These are phyloP conservation scores for Penicillium ochrochloron DNA, from an alignment of 495 filamentous ascomycete genomes.

Conservation along the genomic window DNA sequence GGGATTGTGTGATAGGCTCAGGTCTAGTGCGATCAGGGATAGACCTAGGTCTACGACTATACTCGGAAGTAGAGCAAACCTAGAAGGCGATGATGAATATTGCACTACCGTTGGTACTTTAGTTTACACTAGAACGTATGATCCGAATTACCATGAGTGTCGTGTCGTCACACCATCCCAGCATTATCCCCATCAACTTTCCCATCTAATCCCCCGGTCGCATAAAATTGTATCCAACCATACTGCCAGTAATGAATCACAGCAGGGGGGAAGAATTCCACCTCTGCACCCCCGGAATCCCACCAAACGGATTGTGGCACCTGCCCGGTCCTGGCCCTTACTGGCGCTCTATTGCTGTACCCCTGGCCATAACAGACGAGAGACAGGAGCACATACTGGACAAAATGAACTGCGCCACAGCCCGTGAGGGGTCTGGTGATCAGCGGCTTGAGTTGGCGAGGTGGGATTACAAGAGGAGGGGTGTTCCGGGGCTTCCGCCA, in stretches of 20 bases:
- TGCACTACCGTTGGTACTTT: not conserved
- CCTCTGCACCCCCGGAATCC: conserved; percentile 3
- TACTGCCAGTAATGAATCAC: not conserved
- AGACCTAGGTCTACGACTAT: not conserved
- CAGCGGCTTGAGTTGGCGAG: not conserved
- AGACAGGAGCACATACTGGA: not conserved
- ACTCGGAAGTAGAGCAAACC: not conserved
- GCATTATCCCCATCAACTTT: not conserved
- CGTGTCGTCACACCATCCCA: not conserved
- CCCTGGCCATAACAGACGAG: conserved; percentile 1
- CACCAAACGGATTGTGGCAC: conserved; percentile 17
- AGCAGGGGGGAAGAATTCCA: conserved; percentile 13
- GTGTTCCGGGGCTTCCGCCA: conserved; percentile 5
- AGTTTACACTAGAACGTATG: not conserved
- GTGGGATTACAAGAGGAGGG: not conserved
- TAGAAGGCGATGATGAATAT: not conserved
- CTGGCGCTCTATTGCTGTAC: not conserved
- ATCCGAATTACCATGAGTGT: not conserved
- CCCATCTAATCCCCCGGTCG: not conserved
- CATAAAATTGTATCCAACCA: not conserved
- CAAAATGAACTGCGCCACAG: not conserved
- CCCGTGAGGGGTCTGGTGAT: not conserved
- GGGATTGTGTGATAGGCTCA: not conserved
- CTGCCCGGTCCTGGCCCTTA: conserved; percentile 17
- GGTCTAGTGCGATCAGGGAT: not conserved